Evolutionary conservation across 257 asterid genomes (phyloP), one percentile per base, ranked within the genome.

Genomic region (Linderniella brevidens): DNA sequence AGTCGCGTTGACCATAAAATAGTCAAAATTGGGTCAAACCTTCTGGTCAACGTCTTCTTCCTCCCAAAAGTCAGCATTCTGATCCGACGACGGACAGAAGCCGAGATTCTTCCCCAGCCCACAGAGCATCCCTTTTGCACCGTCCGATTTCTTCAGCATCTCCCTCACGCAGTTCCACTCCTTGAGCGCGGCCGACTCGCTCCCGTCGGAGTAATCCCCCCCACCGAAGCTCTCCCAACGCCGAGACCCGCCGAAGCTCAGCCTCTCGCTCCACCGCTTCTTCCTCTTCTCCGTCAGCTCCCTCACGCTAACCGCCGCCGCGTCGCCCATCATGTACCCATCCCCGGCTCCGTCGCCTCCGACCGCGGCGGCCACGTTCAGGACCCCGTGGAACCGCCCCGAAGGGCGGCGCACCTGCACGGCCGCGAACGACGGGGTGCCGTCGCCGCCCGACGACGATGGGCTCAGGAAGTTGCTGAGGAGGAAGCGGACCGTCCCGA

Each of bases 401-500:
- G 94, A 78, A 12, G 92, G 79, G 13, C 98, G 87, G 39, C 86
- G 81, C 40, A 88, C 71, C 70, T 78, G 94, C 17, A 84, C 74
- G 49, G 93, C 93, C 8, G 76, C 74, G 69, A 71, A 80, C n/a
- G 79, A 63, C 4, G 94, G 93, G 35, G 74, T 76, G 0, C 68
- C 75, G 9, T 44, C 16, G 46, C 37, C 15, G n/a, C n/a, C n/a
- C n/a, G n/a, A n/a, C 40, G 48, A 9, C 58, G 40, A 40, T 48
- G 9, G 19, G 58, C 5, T 17, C 49, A 71, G 55, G 35, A 80
- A 80, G n/a, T 66, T 74, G 55, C 92, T 75, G 38, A 80, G 68
- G 4, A 88, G 79, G 37, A 88, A 68, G 0, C 94, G 82, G 1
- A 90, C 98, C 8, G 78, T 65, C 38, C 98, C 94, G 53, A 81